phyloP scores from a whole-genome alignment of 306 rosid genomes.

The Trifolium pratense region DNA sequence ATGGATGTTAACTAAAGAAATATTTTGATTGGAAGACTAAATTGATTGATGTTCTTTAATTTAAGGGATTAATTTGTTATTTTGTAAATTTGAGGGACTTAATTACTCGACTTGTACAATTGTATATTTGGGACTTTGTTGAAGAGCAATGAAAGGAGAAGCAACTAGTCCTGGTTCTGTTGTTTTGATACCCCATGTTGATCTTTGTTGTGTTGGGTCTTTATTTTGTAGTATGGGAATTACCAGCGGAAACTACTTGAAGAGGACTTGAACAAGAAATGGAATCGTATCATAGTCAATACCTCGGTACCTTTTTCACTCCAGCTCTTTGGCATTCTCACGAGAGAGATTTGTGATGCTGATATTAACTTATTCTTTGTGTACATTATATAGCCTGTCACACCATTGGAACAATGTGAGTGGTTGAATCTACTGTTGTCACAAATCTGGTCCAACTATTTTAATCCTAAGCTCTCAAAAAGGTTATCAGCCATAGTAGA shows the following conservation, averaged over 20 bases:
- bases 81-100: not conserved
- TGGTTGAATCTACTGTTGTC: conserved; percentile 80
- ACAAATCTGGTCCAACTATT: conserved; percentile 74
- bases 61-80: not conserved
- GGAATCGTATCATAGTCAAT: conserved; percentile 72
- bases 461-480: conserved; percentile 70
- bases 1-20: not conserved
- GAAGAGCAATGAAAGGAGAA: not conserved
- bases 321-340: conserved; percentile 32
- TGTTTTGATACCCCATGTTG: not conserved
- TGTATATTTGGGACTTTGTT: conserved; percentile 12
- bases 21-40: not conserved
- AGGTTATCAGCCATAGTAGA: conserved; percentile 71
- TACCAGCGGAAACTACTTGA: conserved; percentile 64
- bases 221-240: conserved; percentile 67
- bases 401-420: conserved; percentile 87
- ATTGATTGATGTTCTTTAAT: not conserved
- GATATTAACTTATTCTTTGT: conserved; percentile 37
- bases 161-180: conserved; percentile 20
- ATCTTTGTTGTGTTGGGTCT: conserved; percentile 13
- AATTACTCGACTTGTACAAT: not conserved
- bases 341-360: conserved; percentile 30
- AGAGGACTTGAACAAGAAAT: conserved; percentile 81
- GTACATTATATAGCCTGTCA: conserved; percentile 56
- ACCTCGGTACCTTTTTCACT: conserved; percentile 59